Evolutionary conservation across 495 filamentous ascomycete genomes (phyloP).

Genomic region (Neurospora sp.): DNA sequence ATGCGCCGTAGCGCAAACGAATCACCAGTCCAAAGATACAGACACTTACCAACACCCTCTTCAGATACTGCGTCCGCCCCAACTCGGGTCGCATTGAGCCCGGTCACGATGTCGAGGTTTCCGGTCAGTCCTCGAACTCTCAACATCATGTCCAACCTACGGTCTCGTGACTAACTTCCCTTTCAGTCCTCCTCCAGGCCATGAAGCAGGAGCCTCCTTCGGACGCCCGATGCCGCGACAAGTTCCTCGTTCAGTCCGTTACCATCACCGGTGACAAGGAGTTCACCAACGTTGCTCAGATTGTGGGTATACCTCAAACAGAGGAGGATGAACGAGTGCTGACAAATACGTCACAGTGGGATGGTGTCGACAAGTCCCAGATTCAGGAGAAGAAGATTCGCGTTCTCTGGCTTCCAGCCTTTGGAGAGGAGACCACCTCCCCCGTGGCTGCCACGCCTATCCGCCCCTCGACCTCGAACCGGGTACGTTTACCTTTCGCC

Average conservation of each 20-base stretch:
- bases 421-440: constrained; percentile 10
- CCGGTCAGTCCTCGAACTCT: constrained; percentile 49
- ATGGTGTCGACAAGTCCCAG: constrained; percentile 58
- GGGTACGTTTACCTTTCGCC: constrained; percentile 12
- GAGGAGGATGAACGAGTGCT: constrained; percentile 10
- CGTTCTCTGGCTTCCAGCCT: constrained; percentile 61
- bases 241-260: constrained; percentile 95
- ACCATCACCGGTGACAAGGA: constrained; percentile 75
- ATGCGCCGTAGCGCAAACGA: neutral
- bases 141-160: neutral
- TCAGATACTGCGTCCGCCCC: constrained; percentile 92
- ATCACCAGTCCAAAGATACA: neutral
- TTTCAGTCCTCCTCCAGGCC: constrained; percentile 79
- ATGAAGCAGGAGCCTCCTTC: constrained; percentile 89
- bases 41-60: constrained; percentile 8
- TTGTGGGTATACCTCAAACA: constrained; percentile 46
- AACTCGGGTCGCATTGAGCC: constrained; percentile 93
- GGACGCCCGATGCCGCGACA: constrained; percentile 88
- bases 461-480: constrained; percentile 17
- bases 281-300: constrained; percentile 61
- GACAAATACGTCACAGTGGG: constrained; percentile 47
- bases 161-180: neutral
- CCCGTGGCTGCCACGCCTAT: constrained; percentile 13
- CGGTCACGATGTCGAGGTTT: constrained; percentile 78
- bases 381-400: constrained; percentile 94